Conservation (phyloP, 129 eudicot genomes). For the Kitagawia praeruptora region DNA sequence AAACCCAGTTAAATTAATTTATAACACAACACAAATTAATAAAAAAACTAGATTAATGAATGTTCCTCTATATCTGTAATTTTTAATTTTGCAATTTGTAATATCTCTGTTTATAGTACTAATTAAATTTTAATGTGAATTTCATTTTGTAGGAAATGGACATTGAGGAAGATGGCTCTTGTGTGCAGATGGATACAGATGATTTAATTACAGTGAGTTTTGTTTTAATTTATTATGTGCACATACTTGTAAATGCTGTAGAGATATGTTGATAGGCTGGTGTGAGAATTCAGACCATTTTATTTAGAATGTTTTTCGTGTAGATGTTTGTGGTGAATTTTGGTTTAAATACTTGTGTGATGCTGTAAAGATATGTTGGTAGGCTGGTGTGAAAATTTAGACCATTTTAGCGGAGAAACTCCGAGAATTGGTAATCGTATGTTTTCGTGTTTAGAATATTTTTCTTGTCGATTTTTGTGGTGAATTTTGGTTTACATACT, state of each 20-base stretch:
- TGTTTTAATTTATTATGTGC: not conserved
- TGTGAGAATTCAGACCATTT: not conserved
- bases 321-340: no score
- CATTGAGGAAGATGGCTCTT: slow-evolving; percentile 35
- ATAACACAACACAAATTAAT: not conserved
- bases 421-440: not conserved
- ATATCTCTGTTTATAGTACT: not conserved
- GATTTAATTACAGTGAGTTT: slow-evolving; percentile 13
- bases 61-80: not conserved
- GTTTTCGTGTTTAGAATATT: not conserved
- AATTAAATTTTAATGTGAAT: not conserved
- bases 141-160: slow-evolving; percentile 35
- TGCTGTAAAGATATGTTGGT: not conserved
- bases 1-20: not conserved
- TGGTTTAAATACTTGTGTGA: not conserved
- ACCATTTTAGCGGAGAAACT: not conserved
- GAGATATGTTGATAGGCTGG: not conserved
- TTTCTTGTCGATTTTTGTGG: not conserved
- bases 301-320: no score
- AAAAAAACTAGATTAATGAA: not conserved
- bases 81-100: not conserved
- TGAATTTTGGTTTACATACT: not conserved
- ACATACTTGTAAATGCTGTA: not conserved
- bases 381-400: not conserved
- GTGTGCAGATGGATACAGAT: slow-evolving; percentile 35